Evolutionary conservation across 768 basidiomycete species (phyloP).

Genomic region (Pleurotus cornucopiae): DNA sequence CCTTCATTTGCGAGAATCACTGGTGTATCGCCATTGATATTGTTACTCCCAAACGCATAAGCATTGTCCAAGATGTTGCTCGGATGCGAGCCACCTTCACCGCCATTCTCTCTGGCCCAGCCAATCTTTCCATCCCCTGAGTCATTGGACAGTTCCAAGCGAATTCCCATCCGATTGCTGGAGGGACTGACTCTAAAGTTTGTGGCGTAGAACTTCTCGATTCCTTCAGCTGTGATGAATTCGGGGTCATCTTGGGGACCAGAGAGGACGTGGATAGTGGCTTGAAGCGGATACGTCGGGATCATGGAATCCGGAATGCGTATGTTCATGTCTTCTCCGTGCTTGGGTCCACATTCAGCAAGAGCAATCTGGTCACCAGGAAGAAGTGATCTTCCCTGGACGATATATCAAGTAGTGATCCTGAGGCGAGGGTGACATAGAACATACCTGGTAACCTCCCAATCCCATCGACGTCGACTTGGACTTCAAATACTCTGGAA

Average conservation of each 20-base stretch:
- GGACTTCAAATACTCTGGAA: conserved; percentile 54
- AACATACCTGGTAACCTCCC: conserved; percentile 52
- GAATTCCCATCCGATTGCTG: conserved; percentile 62
- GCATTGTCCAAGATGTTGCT: conserved; percentile 64
- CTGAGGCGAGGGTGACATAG: not conserved
- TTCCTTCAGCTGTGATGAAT: conserved; percentile 47
- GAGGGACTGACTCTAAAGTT: conserved; percentile 50
- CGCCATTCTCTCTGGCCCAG: conserved; percentile 56
- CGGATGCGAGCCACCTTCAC: conserved; percentile 66
- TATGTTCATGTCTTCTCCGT: conserved; percentile 11
- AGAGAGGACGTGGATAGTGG: conserved; percentile 50
- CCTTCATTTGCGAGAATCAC: conserved; percentile 61
- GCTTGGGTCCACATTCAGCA: conserved; percentile 21
- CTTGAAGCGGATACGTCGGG: conserved; percentile 44
- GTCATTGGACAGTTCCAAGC: conserved; percentile 36
- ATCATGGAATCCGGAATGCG: conserved; percentile 24
- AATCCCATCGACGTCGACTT: conserved; percentile 63
- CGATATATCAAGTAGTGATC: conserved; percentile 7
- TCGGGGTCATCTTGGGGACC: conserved; percentile 62
- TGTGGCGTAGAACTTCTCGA: conserved; percentile 45
- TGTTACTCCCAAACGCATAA: conserved; percentile 50
- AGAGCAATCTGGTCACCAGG: conserved; percentile 49
- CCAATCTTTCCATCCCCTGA: conserved; percentile 25
- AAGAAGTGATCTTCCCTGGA: conserved; percentile 48
- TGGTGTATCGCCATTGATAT: conserved; percentile 68